These are phyloP conservation scores for Phytopythium montanum DNA, from an alignment of 352 stramenopile genomes.

Conservation along the genomic window DNA sequence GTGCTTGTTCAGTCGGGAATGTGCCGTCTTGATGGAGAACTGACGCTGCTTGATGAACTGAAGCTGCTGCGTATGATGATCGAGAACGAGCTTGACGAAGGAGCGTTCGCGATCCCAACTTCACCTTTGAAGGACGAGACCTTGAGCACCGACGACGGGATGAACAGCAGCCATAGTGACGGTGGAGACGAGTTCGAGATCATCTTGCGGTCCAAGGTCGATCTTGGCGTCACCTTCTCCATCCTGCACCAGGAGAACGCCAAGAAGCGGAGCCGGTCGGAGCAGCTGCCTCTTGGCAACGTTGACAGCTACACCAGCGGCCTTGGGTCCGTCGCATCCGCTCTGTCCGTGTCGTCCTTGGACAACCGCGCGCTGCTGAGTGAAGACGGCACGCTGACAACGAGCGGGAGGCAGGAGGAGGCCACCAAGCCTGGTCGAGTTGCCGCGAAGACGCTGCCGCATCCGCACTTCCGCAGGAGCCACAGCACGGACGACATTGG, in stretches of 20 bases:
- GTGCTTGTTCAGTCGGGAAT: not conserved
- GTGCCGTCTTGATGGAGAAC: not conserved
- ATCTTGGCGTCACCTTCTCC: slow-evolving; percentile 53
- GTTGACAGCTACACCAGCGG: not conserved
- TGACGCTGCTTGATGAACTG: not conserved
- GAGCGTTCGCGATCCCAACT: slow-evolving; percentile 8
- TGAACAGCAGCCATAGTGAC: not conserved
- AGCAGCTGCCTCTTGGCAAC: not conserved
- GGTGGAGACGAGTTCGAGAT: slow-evolving; percentile 51
- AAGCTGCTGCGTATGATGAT: slow-evolving; percentile 67
- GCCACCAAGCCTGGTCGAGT: not conserved
- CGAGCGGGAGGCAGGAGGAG: not conserved
- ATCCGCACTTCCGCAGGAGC: slow-evolving; percentile 29
- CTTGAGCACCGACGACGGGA: slow-evolving; percentile 1
- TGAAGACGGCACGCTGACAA: slow-evolving; percentile 30
- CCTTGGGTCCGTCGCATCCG: slow-evolving; percentile 36
- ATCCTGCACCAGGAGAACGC: slow-evolving; percentile 52
- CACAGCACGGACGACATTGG: slow-evolving; percentile 57
- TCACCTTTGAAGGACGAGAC: slow-evolving; percentile 3
- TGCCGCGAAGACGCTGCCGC: slow-evolving; percentile 4
- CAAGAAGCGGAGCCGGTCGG: not conserved
- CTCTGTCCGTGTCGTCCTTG: slow-evolving; percentile 19
- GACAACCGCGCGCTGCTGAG: slow-evolving; percentile 37
- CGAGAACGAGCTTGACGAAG: slow-evolving; percentile 56
- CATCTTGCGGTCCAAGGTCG: slow-evolving; percentile 41